phyloP scores from a whole-genome alignment of 352 stramenopile genomes.

The Globisporangium megalacanthum region DNA sequence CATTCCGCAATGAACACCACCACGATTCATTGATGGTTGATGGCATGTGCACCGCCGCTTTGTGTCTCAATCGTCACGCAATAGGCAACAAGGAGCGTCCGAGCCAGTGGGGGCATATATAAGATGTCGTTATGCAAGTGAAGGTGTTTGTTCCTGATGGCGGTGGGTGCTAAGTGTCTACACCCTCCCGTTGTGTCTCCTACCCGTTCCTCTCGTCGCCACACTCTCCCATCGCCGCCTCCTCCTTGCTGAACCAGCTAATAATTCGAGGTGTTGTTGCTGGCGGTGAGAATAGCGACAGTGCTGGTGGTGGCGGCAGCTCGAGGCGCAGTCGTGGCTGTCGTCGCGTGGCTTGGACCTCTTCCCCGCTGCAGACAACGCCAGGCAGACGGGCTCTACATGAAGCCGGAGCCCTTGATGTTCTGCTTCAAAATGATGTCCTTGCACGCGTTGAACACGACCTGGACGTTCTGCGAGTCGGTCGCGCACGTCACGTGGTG shows the following conservation, averaged over 20 bases:
- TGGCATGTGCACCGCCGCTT: too few relatives aligned
- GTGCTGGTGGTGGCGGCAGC: background rate
- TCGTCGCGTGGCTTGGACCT: too few relatives aligned
- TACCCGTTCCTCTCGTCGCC: background rate
- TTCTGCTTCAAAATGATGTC: constrained; percentile 94
- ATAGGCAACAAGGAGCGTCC: too few relatives aligned
- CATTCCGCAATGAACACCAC: too few relatives aligned
- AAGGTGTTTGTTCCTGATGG: constrained; percentile 10
- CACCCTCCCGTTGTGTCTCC: background rate
- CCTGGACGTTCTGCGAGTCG: constrained; percentile 95
- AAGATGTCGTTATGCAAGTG: constrained; percentile 10
- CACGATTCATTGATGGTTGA: too few relatives aligned
- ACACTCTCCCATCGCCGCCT: constrained; percentile 3
- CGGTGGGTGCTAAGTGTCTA: constrained; percentile 3
- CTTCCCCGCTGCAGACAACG: too few relatives aligned
- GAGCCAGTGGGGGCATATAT: too few relatives aligned
- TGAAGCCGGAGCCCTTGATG: constrained; percentile 90
- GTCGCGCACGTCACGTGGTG: constrained; percentile 95
- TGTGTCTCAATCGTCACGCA: too few relatives aligned
- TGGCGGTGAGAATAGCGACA: background rate
- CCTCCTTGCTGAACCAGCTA: too few relatives aligned
- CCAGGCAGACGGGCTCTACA: too few relatives aligned
- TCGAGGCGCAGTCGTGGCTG: too few relatives aligned
- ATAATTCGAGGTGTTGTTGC: constrained; percentile 10
- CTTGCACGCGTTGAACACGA: constrained; percentile 97